phyloP scores from a whole-genome alignment of 148 eudicot genomes.

The Polygonum maritimum region DNA sequence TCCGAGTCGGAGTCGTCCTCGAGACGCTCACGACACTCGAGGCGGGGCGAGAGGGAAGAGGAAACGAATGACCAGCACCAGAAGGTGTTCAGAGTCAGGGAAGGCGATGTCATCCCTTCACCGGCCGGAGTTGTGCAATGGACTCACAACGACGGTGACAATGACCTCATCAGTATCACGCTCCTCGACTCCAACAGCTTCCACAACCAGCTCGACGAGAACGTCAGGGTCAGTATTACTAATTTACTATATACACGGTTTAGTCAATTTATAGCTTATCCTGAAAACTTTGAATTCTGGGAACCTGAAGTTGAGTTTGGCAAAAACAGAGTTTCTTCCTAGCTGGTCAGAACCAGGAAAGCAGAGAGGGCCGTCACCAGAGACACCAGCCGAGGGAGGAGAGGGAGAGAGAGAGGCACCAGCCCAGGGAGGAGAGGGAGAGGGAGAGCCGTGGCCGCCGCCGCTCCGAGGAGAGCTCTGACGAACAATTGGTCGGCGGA shows the following conservation, averaged over 20 bases:
- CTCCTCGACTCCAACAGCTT: constrained; percentile 36
- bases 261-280: not conserved
- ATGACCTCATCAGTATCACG: constrained; percentile 23
- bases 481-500: not conserved
- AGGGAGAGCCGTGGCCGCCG: not conserved
- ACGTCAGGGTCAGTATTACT: constrained; percentile 35
- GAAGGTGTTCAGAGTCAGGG: constrained; percentile 32
- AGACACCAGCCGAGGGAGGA: constrained; percentile 8
- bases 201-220: constrained; percentile 51
- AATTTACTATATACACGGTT: too few relatives aligned
- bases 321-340: constrained; percentile 41
- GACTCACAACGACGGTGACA: constrained; percentile 46
- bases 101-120: constrained; percentile 40
- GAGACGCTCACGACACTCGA: not conserved
- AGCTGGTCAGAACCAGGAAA: constrained; percentile 44
- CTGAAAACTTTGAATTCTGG: not conserved
- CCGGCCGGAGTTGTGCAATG: constrained; percentile 46
- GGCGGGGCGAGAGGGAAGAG: not conserved
- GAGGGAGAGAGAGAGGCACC: constrained; percentile 6
- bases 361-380: constrained; percentile 14
- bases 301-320: not conserved
- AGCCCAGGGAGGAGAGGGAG: constrained; percentile 4
- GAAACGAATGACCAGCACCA: constrained; percentile 36
- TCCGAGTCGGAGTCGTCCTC: constrained; percentile 1
- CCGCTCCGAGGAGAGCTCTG: not conserved